phyloP scores from a whole-genome alignment of 306 rosid species.

The Quercus robur region DNA sequence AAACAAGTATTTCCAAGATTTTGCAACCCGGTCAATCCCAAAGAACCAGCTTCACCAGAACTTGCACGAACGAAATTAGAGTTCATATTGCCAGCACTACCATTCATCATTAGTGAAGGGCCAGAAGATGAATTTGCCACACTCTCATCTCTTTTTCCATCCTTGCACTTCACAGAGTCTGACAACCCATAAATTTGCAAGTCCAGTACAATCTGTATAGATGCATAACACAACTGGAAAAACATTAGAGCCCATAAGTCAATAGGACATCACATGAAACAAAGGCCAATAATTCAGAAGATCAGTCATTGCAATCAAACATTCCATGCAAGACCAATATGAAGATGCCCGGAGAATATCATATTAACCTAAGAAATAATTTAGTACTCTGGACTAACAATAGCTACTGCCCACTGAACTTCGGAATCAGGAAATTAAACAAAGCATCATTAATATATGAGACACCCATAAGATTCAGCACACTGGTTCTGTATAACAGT shows the following conservation, averaged over 20 bases:
- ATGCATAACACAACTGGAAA: conserved; percentile 7
- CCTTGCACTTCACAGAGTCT: conserved; percentile 73
- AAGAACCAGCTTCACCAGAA: conserved; percentile 80
- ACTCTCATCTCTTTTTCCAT: conserved; percentile 71
- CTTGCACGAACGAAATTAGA: conserved; percentile 38
- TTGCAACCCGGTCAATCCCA: conserved; percentile 91
- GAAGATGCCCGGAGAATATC: neutral
- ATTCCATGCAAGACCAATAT: neutral
- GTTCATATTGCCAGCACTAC: conserved; percentile 45
- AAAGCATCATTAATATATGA: neutral
- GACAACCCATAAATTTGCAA: conserved; percentile 97
- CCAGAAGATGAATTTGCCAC: conserved; percentile 36
- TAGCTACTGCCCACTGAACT: neutral
- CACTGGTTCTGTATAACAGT: neutral
- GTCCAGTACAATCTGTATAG: conserved; percentile 70
- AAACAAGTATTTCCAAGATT: conserved; percentile 99
- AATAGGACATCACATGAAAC: conserved; percentile 14
- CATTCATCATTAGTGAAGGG: conserved; percentile 60
- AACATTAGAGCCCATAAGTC: conserved; percentile 19
- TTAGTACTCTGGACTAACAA: neutral
- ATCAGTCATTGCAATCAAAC: conserved; percentile 6
- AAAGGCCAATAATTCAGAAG: conserved; percentile 14
- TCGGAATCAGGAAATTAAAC: neutral
- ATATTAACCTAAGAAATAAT: neutral
- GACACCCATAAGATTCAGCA: neutral